Evolutionary conservation across 176 grass and related monocot species (phyloP).

Genomic region (Lolium perenne): DNA sequence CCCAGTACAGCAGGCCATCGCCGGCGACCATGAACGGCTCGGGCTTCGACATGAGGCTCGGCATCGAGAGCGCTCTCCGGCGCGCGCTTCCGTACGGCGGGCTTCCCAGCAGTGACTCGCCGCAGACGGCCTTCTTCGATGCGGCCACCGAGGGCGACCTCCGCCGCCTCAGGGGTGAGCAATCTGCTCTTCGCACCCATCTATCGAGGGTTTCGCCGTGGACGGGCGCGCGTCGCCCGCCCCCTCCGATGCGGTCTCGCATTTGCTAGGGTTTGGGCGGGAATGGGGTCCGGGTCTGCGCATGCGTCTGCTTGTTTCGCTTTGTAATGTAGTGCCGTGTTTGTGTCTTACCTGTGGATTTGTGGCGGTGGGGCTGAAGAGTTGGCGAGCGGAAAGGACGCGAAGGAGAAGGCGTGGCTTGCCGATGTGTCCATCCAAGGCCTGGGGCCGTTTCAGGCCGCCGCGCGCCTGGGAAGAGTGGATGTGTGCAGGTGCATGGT

Average conservation of each 20-base stretch:
- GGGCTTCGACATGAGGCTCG: slow-evolving; percentile 30
- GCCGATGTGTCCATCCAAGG: slow-evolving; percentile 3
- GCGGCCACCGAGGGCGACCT: slow-evolving; percentile 44
- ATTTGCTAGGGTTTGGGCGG: slow-evolving; percentile 29
- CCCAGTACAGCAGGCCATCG: slow-evolving; percentile 4
- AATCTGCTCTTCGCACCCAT: not conserved
- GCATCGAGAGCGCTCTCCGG: slow-evolving; percentile 1
- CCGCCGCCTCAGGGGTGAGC: slow-evolving; percentile 39
- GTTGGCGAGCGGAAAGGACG: slow-evolving; percentile 40
- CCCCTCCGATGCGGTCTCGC: not conserved
- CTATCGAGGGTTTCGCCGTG: not conserved
- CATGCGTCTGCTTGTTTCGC: not conserved
- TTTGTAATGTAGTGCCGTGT: not conserved
- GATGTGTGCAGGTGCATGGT: slow-evolving; percentile 41
- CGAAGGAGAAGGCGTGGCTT: slow-evolving; percentile 38
- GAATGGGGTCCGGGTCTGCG: slow-evolving; percentile 27
- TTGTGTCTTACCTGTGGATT: not conserved
- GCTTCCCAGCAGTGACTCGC: not conserved
- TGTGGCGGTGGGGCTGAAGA: slow-evolving; percentile 24
- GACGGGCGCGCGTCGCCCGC: no score
- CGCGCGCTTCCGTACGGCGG: slow-evolving; percentile 32
- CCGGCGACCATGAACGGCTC: slow-evolving; percentile 24
- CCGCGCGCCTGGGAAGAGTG: slow-evolving; percentile 34
- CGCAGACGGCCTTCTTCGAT: slow-evolving; percentile 41
- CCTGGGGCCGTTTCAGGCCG: slow-evolving; percentile 38